Conservation (phyloP, 805 yeast species). For the Zygosaccharomyces lentus region DNA sequence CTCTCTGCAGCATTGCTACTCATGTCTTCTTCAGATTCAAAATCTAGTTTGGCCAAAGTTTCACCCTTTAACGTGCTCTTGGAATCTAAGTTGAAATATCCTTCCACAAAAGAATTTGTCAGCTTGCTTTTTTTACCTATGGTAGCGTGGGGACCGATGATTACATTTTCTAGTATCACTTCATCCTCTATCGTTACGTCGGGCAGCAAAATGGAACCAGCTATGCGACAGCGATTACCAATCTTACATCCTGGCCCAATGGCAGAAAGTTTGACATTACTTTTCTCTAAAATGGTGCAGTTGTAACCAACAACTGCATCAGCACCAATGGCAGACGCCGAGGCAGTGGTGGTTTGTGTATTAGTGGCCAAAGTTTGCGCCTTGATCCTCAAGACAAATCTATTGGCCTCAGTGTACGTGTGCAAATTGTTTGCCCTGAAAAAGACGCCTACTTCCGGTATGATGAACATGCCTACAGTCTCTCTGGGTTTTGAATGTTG, state of each 20-base stretch:
- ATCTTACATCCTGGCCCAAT: constrained; percentile 70
- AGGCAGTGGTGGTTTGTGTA: constrained; percentile 23
- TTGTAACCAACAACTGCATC: constrained; percentile 75
- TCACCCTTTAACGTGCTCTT: constrained; percentile 55
- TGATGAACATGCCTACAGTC: constrained; percentile 61
- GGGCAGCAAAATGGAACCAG: constrained; percentile 78
- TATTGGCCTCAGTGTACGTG: constrained; percentile 85
- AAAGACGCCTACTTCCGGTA: constrained; percentile 68
- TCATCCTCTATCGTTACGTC: constrained; percentile 75
- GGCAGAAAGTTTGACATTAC: constrained; percentile 81
- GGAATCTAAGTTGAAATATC: constrained; percentile 61
- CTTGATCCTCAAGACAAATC: constrained; percentile 64
- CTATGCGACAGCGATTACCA: constrained; percentile 82
- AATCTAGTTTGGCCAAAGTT: constrained; percentile 41
- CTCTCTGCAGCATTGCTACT: constrained; percentile 34
- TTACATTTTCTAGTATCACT: constrained; percentile 71
- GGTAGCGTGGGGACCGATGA: constrained; percentile 66
- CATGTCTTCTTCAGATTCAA: constrained; percentile 23
- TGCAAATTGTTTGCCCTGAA: constrained; percentile 74
- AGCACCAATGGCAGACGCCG: constrained; percentile 70
- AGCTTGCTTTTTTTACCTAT: constrained; percentile 63
- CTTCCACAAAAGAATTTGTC: constrained; percentile 81
- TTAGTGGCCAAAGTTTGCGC: constrained; percentile 41
- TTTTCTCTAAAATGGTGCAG: constrained; percentile 71
- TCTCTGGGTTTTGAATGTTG: constrained; percentile 57